Evolutionary conservation across 352 stramenopile genomes (phyloP).

Genomic region (Phytophthora chlamydospora): DNA sequence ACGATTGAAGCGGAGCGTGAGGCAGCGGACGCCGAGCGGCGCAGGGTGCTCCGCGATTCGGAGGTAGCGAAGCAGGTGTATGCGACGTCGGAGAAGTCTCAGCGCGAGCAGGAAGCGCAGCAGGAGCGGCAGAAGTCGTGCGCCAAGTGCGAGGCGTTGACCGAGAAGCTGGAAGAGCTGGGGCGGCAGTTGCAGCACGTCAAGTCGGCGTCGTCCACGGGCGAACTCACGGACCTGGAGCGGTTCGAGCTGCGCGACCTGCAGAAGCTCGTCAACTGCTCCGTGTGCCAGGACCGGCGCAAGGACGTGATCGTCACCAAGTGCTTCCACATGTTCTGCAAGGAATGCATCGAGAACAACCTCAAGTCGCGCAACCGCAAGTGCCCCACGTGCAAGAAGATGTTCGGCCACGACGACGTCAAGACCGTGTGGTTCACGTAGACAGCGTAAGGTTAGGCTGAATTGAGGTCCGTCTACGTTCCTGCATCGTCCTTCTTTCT

Average conservation of each 20-base stretch:
- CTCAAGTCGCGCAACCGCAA: constrained; percentile 90
- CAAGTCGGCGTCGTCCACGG: constrained; percentile 37
- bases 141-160: constrained; percentile 57
- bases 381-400: constrained; percentile 91
- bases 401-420: constrained; percentile 90
- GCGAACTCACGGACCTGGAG: constrained; percentile 71
- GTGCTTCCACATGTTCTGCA: constrained; percentile 91
- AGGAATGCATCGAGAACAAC: constrained; percentile 88
- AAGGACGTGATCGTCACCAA: constrained; percentile 91
- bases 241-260: constrained; percentile 83
- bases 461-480: background rate
- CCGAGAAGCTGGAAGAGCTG: constrained; percentile 58
- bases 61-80: constrained; percentile 74
- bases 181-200: constrained; percentile 50
- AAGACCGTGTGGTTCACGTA: constrained; percentile 89
- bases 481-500: too few relatives aligned
- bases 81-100: constrained; percentile 50
- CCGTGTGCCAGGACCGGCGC: constrained; percentile 82
- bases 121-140: constrained; percentile 65
- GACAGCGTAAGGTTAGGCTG: background rate
- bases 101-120: constrained; percentile 59
- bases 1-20: constrained; percentile 64
- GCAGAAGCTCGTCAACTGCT: constrained; percentile 87
- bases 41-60: constrained; percentile 59
- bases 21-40: constrained; percentile 54